These are phyloP conservation scores for Ascochyta fabae DNA, from an alignment of 2,329 filamentous ascomycete genomes.

Conservation along the genomic window DNA sequence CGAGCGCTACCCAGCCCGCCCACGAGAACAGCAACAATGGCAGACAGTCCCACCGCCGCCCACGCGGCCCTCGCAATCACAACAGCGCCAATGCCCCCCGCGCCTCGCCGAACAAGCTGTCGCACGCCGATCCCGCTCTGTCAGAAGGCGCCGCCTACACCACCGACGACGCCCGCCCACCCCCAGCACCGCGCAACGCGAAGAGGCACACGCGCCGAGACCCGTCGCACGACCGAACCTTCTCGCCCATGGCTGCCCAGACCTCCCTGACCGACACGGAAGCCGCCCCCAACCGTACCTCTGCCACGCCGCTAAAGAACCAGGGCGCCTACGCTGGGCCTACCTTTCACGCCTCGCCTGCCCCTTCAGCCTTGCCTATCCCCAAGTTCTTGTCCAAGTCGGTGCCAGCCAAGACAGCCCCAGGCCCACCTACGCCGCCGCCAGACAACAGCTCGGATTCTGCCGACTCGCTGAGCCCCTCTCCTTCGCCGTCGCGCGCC, in stretches of 20 bases:
- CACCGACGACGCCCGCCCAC: constrained; percentile 37
- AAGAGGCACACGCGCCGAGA: constrained; percentile 44
- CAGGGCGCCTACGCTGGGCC: constrained; percentile 80
- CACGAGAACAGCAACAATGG: constrained; percentile 31
- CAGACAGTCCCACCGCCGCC: constrained; percentile 38
- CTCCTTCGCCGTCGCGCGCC: constrained; percentile 59
- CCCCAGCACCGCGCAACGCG: constrained; percentile 29
- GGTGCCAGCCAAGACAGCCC: constrained; percentile 61
- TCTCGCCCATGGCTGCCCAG: constrained; percentile 25
- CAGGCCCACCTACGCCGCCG: constrained; percentile 56
- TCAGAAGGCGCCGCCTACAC: constrained; percentile 37
- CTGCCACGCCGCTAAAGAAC: constrained; percentile 44
- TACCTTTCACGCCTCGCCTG: constrained; percentile 93
- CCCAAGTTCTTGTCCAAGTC: constrained; percentile 86
- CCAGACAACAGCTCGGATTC: constrained; percentile 56
- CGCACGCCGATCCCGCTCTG: constrained; percentile 22
- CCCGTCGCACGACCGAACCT: constrained; percentile 37
- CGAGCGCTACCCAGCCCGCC: constrained; percentile 37
- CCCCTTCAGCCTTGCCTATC: constrained; percentile 85
- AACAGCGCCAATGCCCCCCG: constrained; percentile 15
- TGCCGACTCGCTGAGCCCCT: constrained; percentile 44
- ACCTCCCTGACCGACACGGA: constrained; percentile 41
- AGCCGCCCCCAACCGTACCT: constrained; percentile 21
- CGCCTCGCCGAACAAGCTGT: constrained; percentile 23
- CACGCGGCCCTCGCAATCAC: constrained; percentile 42